A percentile compares a stretch with the other conserved stretches of the same genome.
Conservation (phyloP, 345 rosid species). For the Diplotaxis tenuifolia region DNA sequence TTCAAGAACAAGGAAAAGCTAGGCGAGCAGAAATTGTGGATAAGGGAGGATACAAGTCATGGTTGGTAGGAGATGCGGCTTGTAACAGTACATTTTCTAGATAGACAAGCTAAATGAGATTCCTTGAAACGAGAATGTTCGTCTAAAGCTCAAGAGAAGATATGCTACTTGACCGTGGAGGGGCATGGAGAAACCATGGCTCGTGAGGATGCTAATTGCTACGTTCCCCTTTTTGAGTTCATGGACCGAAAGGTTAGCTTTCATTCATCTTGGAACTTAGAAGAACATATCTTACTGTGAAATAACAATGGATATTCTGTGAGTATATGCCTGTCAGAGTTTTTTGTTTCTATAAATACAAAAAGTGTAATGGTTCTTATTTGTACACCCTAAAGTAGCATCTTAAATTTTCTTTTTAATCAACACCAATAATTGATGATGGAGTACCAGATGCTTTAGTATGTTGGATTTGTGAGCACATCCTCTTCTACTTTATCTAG, state of each 20-base stretch:
- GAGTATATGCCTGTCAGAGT: conserved; percentile 22
- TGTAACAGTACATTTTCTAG: conserved; percentile 23
- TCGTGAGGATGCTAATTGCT: conserved; percentile 62
- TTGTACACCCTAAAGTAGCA: neutral
- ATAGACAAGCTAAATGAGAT: conserved; percentile 44
- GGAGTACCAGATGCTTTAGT: conserved; percentile 30
- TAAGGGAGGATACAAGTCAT: conserved; percentile 56
- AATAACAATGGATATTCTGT: conserved; percentile 12
- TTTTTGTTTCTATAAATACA: conserved; percentile 12
- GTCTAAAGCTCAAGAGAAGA: conserved; percentile 30
- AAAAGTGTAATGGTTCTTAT: conserved; percentile 20
- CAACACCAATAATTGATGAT: conserved; percentile 12
- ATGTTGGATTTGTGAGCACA: neutral
- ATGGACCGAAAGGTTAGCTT: conserved; percentile 52
- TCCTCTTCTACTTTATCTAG: conserved; percentile 39
- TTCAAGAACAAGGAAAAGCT: conserved; percentile 31
- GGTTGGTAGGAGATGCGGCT: conserved; percentile 47
- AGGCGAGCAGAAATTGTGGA: conserved; percentile 35
- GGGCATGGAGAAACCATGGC: conserved; percentile 65
- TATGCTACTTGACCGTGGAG: conserved; percentile 54
- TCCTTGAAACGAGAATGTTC: conserved; percentile 22
- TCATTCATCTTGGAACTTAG: conserved; percentile 17
- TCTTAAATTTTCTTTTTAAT: neutral
- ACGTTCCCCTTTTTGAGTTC: conserved; percentile 74
- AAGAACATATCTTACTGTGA: conserved; percentile 5